phyloP scores from a whole-genome alignment of 208 protist species.

The Vickermania ingenoplastis region DNA sequence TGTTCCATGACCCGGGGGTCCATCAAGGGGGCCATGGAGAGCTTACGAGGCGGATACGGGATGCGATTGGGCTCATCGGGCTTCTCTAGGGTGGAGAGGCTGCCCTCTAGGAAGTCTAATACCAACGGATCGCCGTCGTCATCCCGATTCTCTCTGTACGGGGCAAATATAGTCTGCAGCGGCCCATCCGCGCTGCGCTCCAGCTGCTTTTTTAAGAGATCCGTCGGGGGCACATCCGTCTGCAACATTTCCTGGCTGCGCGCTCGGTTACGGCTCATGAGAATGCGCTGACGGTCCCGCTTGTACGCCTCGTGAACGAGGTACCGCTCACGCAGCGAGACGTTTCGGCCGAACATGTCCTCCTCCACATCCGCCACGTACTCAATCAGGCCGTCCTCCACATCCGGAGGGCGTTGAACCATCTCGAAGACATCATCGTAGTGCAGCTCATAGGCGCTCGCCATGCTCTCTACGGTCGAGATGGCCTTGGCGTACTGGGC shows the following conservation, averaged over 20 bases:
- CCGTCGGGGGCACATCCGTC: not conserved
- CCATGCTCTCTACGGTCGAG: conserved; percentile 26
- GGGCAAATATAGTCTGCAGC: not conserved
- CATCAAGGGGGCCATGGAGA: not conserved
- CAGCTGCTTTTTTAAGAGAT: not conserved
- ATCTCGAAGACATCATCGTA: conserved; percentile 30
- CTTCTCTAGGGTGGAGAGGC: not conserved
- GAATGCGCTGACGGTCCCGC: conserved; percentile 12
- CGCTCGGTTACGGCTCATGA: not conserved
- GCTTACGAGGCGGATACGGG: not conserved
- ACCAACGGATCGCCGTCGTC: not conserved
- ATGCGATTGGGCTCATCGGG: not conserved
- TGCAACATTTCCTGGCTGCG: not conserved
- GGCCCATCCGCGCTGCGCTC: not conserved
- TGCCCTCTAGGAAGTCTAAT: not conserved
- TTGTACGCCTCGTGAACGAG: conserved; percentile 25
- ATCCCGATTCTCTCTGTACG: not conserved
- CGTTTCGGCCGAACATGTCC: conserved; percentile 40
- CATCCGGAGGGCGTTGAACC: conserved; percentile 2
- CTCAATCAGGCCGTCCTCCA: conserved; percentile 44
- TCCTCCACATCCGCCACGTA: conserved; percentile 46
- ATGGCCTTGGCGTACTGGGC: conserved; percentile 20
- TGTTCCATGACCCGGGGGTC: not conserved
- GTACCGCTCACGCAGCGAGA: conserved; percentile 62
- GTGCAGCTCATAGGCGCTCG: conserved; percentile 54